These are phyloP conservation scores for Colletotrichum sp. DNA, from an alignment of 2,329 filamentous ascomycete genomes.

Conservation along the genomic window DNA sequence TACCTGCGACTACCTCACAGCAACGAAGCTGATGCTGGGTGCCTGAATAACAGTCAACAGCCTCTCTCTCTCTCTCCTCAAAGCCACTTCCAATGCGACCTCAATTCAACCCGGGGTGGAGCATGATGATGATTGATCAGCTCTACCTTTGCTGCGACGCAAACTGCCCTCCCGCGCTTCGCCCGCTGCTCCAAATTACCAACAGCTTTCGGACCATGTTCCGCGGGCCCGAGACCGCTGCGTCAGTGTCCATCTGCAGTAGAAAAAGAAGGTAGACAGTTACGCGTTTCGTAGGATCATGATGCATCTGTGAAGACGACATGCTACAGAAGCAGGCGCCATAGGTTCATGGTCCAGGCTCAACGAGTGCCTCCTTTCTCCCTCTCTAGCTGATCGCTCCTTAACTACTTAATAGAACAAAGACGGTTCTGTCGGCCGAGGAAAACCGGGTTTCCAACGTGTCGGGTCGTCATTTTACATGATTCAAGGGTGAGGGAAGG, in stretches of 20 bases:
- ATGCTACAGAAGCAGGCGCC: not conserved
- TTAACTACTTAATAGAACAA: not conserved
- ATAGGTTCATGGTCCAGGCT: not conserved
- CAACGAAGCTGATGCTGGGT: not conserved
- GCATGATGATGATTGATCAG: not conserved
- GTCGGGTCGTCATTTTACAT: not conserved
- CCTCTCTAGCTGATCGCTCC: not conserved
- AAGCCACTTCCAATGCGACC: conserved; percentile 7
- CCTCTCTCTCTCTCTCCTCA: not conserved
- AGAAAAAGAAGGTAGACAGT: not conserved
- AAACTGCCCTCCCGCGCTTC: not conserved
- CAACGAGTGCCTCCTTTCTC: not conserved
- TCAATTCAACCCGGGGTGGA: not conserved
- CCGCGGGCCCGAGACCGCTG: not conserved
- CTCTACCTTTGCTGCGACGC: not conserved
- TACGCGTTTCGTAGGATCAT: not conserved
- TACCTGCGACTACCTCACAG: not conserved
- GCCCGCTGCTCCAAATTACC: not conserved
- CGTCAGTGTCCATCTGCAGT: not conserved
- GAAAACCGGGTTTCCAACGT: not conserved
- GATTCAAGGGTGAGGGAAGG: not conserved
- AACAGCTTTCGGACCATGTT: not conserved
- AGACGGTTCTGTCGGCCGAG: not conserved
- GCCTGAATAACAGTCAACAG: not conserved
- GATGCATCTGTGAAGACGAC: not conserved